phyloP scores from a whole-genome alignment of 352 stramenopile genomes.

The Phytopythium kandeliae region DNA sequence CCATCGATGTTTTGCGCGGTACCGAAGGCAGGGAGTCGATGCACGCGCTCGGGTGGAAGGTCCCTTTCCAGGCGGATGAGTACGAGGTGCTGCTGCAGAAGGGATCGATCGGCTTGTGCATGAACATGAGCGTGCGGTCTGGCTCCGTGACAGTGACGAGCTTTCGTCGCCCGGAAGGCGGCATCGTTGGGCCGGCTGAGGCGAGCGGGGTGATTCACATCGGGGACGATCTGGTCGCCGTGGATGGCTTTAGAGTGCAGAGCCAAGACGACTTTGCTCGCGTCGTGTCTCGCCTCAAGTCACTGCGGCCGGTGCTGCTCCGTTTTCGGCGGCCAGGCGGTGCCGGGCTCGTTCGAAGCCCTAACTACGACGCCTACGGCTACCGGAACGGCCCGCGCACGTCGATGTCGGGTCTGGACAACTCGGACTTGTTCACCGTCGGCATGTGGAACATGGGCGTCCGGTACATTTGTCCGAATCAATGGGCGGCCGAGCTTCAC shows the following conservation, averaged over 20 bases:
- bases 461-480: slow-evolving; percentile 60
- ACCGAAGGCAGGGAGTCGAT: slow-evolving; percentile 31
- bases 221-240: slow-evolving; percentile 73
- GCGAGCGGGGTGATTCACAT: slow-evolving; percentile 73
- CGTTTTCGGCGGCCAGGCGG: slow-evolving; percentile 66
- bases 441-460: slow-evolving; percentile 86
- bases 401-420: slow-evolving; percentile 64
- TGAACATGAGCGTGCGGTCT: slow-evolving; percentile 87
- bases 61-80: slow-evolving; percentile 59
- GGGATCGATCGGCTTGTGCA: slow-evolving; percentile 80
- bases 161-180: slow-evolving; percentile 68
- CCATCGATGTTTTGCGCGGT: slow-evolving; percentile 60
- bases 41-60: slow-evolving; percentile 59
- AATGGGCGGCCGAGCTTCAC: slow-evolving; percentile 81
- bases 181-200: slow-evolving; percentile 75
- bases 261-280: slow-evolving; percentile 78
- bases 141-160: slow-evolving; percentile 79
- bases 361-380: slow-evolving; percentile 30
- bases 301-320: slow-evolving; percentile 63
- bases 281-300: slow-evolving; percentile 80
- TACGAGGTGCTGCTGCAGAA: slow-evolving; percentile 87
- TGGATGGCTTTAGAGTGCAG: slow-evolving; percentile 76
- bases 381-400: slow-evolving; percentile 62
- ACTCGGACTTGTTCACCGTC: slow-evolving; percentile 62
- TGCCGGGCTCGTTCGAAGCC: slow-evolving; percentile 28